Base-by-base conservation (phyloP, 2,329 filamentous ascomycete genomes). In the Arthrobotrys sinensis region DNA sequence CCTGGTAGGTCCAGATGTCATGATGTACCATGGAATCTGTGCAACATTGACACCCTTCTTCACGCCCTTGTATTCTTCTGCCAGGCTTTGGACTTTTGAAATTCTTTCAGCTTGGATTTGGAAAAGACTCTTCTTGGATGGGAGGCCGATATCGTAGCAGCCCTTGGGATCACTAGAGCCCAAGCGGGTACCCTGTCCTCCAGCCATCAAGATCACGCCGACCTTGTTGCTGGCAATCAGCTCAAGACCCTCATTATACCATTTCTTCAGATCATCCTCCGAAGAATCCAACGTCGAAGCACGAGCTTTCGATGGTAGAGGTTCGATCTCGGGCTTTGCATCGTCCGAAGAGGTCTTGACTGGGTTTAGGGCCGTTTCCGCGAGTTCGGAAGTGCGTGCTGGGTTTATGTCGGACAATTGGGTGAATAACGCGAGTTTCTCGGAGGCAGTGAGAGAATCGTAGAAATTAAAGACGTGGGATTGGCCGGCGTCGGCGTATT, bases 41-140 rank as follows among this genome's bases (percentile, higher is more conserved):
- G 90, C 90, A 21, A 72, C 62, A 12, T 78, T 75, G 36, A 69
- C 64, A 68, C 87, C 87, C 80, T 85, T 85, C 60, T 86, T 87
- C 78, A 86, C 87, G 57, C 83, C 83, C 81, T 88, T 88, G 73
- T 88, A 88, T 67, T 89, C 87, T 83, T 91, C 90, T 84, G 92
- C 90, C 82, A 90, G 98, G 87, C 82, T 90, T 86, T 98, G 92
- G 7, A 97, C 86, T 87, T 94, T 96, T 82, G 88, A 88, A 83
- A 99, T 98, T 68, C 96, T 89, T 89, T 99, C 94, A 52, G 92
- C 96, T 86, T 99, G 96, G 82, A 99, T 92, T 87, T 98, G 94
- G 89, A 99, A 99, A 77, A 99, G 89, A 14, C 94, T 94, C 88
- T 99, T 99, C 84, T 91, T 86, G 81, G 93, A 97, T 36, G 95